Conservation (phyloP, 352 stramenopile species). For the Thalassiosira delicatula region DNA sequence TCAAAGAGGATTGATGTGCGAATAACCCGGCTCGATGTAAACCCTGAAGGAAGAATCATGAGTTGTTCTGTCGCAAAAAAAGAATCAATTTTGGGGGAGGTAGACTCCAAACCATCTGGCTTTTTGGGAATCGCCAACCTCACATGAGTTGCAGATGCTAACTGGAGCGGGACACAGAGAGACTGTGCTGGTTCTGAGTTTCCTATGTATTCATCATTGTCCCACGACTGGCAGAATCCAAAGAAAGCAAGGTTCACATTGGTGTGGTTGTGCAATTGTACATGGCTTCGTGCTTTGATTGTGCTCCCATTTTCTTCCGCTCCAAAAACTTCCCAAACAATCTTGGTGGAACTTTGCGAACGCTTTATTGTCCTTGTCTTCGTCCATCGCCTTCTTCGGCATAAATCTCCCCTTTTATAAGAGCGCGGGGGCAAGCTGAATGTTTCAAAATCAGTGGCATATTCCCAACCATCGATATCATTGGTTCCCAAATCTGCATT, state of each 20-base stretch:
- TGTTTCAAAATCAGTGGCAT: conserved; percentile 78
- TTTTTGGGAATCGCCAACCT: conserved; percentile 65
- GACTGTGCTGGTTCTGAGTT: conserved; percentile 42
- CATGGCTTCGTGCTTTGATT: conserved; percentile 65
- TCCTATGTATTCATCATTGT: conserved; percentile 69
- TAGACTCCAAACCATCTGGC: conserved; percentile 17
- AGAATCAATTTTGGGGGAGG: conserved; percentile 30
- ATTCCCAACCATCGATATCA: conserved; percentile 83
- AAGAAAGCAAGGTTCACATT: conserved; percentile 67
- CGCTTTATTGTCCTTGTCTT: conserved; percentile 74
- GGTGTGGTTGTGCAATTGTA: conserved; percentile 72
- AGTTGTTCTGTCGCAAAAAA: conserved; percentile 54
- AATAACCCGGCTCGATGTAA: conserved; percentile 66
- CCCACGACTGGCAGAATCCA: conserved; percentile 68
- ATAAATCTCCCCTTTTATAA: conserved; percentile 72
- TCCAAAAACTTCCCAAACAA: conserved; percentile 74
- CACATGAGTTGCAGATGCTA: conserved; percentile 70
- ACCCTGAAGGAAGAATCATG: conserved; percentile 79
- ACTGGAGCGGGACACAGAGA: conserved; percentile 67
- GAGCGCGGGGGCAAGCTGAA: conserved; percentile 65
- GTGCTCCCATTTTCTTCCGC: conserved; percentile 54
- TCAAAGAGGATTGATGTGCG: conserved; percentile 64
- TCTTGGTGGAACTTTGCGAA: conserved; percentile 40
- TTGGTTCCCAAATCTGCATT: conserved; percentile 67
- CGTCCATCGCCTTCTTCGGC: conserved; percentile 73